phyloP scores from a whole-genome alignment of 2,329 filamentous ascomycete species.

The Orbilia brochopaga region DNA sequence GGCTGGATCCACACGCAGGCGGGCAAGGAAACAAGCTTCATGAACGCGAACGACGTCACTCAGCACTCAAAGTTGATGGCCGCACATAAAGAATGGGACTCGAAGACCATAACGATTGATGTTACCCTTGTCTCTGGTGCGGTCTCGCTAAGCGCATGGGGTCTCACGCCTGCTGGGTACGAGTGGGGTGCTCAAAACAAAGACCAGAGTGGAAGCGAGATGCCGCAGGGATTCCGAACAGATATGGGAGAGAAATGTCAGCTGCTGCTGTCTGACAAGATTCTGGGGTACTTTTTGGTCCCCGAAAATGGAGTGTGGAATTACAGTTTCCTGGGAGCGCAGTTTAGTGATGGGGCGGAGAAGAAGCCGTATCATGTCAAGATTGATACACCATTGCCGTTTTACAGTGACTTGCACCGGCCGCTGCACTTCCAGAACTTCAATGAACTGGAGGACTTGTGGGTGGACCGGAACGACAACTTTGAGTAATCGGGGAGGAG shows the following conservation, averaged over 20 bases:
- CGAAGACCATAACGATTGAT: slow-evolving; percentile 91
- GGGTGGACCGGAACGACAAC: slow-evolving; percentile 90
- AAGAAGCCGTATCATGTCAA: slow-evolving; percentile 91
- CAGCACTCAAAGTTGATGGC: slow-evolving; percentile 91
- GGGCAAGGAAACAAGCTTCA: slow-evolving; percentile 93
- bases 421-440: slow-evolving; percentile 97
- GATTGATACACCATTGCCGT: slow-evolving; percentile 81
- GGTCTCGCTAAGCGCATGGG: slow-evolving; percentile 92
- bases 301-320: slow-evolving; percentile 92
- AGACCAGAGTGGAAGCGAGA: slow-evolving; percentile 81
- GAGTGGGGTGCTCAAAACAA: slow-evolving; percentile 98
- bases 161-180: slow-evolving; percentile 86
- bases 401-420: slow-evolving; percentile 86
- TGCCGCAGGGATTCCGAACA: slow-evolving; percentile 90
- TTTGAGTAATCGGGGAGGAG: slow-evolving; percentile 72
- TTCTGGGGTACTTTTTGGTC: slow-evolving; percentile 93
- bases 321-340: slow-evolving; percentile 95
- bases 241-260: slow-evolving; percentile 95
- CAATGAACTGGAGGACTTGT: slow-evolving; percentile 93
- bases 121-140: slow-evolving; percentile 97
- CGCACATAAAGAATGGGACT: slow-evolving; percentile 78
- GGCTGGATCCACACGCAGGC: slow-evolving; percentile 89
- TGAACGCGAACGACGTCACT: slow-evolving; percentile 93
- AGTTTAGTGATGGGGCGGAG: slow-evolving; percentile 78
- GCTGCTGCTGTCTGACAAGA: slow-evolving; percentile 87